A percentile compares a stretch with the other conserved stretches of the same genome.
Evolutionary conservation across 225 moss, liverwort and hornwort species (phyloP).

Genomic region (Thuidium tamariscinum): DNA sequence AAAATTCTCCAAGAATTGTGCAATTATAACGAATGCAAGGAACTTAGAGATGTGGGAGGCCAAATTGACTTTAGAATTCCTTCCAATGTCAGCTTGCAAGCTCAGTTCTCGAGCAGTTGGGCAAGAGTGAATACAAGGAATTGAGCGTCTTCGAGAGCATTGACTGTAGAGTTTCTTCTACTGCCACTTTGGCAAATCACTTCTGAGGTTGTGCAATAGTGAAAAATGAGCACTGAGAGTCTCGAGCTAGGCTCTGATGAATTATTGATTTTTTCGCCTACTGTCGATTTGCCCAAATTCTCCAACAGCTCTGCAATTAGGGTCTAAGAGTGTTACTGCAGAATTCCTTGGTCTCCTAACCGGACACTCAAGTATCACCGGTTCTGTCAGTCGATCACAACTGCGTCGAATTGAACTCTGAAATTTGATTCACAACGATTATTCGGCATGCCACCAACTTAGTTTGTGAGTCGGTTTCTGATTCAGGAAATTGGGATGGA

Average conservation of each 20-base stretch:
- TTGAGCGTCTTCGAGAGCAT: background rate
- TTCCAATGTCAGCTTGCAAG: background rate
- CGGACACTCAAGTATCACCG: background rate
- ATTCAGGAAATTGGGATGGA: slow-evolving; percentile 34
- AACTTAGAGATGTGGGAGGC: background rate
- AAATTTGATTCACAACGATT: background rate
- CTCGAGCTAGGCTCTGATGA: background rate
- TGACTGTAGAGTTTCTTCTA: background rate
- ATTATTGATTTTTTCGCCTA: background rate
- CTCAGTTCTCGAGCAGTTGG: background rate
- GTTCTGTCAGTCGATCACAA: background rate
- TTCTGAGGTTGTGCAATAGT: background rate
- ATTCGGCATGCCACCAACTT: background rate
- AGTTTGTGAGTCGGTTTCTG: background rate
- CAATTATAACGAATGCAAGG: background rate
- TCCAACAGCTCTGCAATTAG: background rate
- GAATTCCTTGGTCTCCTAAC: background rate
- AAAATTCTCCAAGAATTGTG: background rate
- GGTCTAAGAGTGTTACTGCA: background rate
- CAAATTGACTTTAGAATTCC: background rate
- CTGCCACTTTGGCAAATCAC: background rate
- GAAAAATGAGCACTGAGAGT: background rate
- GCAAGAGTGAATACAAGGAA: background rate
- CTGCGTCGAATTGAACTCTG: background rate
- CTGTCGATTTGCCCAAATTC: background rate